Percentiles rank a stretch among this genome's conserved stretches.
Evolutionary conservation across 108 stramenopile genomes (phyloP).

Genomic region (Pseudonitzschia multistriata): DNA sequence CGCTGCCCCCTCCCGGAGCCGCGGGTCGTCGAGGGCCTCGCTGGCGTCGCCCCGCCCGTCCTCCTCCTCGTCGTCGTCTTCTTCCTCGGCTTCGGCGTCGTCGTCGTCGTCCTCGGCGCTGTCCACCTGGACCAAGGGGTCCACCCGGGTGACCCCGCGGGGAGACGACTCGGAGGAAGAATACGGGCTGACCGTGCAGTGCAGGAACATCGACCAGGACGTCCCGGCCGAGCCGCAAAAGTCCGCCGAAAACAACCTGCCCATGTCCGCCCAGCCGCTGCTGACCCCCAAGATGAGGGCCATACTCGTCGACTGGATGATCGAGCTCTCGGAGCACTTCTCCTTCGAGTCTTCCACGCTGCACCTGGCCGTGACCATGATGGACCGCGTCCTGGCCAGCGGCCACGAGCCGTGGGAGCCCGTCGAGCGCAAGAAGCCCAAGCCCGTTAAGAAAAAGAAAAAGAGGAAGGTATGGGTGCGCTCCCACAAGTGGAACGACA

Average conservation of each 20-base stretch:
- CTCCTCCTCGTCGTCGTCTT: not conserved
- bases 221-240: not conserved
- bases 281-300: conserved; percentile 76
- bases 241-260: conserved; percentile 12
- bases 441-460: not conserved
- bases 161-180: not conserved
- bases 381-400: conserved; percentile 72
- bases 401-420: not conserved
- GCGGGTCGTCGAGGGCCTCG: not conserved
- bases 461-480: not conserved
- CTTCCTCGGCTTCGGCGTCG: conserved; percentile 5
- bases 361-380: conserved; percentile 63
- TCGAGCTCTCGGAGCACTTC: conserved; percentile 83
- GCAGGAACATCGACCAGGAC: conserved; percentile 14
- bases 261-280: conserved; percentile 39
- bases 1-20: not conserved
- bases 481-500: not conserved
- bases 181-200: not conserved
- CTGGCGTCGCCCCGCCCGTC: not conserved
- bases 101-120: not conserved
- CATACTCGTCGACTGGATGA: conserved; percentile 87
- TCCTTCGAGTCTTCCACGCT: conserved; percentile 54
- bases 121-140: not conserved
- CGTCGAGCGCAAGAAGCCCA: conserved; percentile 31
- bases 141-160: conserved; percentile 7